Base-by-base conservation (phyloP, 2,329 filamentous ascomycete genomes). In the Penicillium thymicola region DNA sequence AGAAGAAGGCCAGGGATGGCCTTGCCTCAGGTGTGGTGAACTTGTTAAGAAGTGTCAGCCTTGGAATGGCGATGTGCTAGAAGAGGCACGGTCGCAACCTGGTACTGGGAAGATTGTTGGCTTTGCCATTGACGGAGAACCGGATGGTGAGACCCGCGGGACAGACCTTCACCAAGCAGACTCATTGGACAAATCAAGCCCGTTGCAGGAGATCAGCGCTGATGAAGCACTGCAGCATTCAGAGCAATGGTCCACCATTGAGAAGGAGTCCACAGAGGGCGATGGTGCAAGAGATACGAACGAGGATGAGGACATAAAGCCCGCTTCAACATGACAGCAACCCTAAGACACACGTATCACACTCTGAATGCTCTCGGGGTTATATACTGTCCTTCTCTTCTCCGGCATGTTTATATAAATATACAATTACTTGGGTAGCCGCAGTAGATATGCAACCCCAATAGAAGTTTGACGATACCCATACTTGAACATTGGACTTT, bases 1-100 rank as follows among this genome's bases (percentile, higher is more conserved):
- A 5, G 93, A 97, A 74, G 93, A 97, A 71, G 94, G 93, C 32
- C 91, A 97, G 69, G 93, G 93, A 2, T 97, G 92, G 91, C 83
- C 85, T 11, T 99, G 94, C 75, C 78, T 99, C 45, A 84, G 94
- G 21, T 99, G 94, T 69, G 92, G 92, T 18, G 89, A 90, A 68
- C 72, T 88, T 21, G 85, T 96, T 47, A 91, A 88, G 70, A 86
- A 92, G 71, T 97, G 93, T 74, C 87, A 85, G 71, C 91, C 94
- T 0, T 99, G 94, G 94, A 86, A 81, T 65, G 94, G 94, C 25
- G 94, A 97, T 73, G 89, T 97, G 18, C 74, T 97, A 16, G 74
- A 76, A 60, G 74, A 76, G 55, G 58, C 64, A 40, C 69, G 67
- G 9, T 68, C 69, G 5, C 67, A 70, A 42, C 67, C 72, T 18